Percentiles rank a stretch among this genome's conserved stretches.
Evolutionary conservation across 1,284 basidiomycete genomes (phyloP).

Genomic region (Marasmius oreades): DNA sequence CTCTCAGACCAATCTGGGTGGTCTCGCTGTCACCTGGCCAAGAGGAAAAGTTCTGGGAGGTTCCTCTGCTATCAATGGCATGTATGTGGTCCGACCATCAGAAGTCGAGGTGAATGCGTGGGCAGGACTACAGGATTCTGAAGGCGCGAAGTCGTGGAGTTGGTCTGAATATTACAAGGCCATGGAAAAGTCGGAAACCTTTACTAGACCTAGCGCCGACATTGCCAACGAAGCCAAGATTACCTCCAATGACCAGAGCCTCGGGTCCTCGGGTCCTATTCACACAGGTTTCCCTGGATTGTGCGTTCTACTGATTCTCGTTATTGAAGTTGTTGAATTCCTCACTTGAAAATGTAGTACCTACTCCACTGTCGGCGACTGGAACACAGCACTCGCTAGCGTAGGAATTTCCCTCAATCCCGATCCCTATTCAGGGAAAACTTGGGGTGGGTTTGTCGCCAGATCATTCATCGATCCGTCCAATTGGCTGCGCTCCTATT

Average conservation of each 20-base stretch:
- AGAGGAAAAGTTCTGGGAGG: slow-evolving; percentile 69
- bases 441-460: slow-evolving; percentile 53
- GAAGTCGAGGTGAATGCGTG: slow-evolving; percentile 45
- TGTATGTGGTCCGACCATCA: slow-evolving; percentile 52
- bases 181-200: slow-evolving; percentile 42
- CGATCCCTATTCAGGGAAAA: slow-evolving; percentile 47
- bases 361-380: slow-evolving; percentile 46
- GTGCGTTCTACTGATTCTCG: slow-evolving; percentile 41
- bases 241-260: slow-evolving; percentile 35
- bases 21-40: slow-evolving; percentile 47
- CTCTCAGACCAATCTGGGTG: slow-evolving; percentile 40
- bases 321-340: not conserved
- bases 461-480: slow-evolving; percentile 61
- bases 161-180: slow-evolving; percentile 43
- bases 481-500: slow-evolving; percentile 45
- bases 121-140: slow-evolving; percentile 31
- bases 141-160: slow-evolving; percentile 34
- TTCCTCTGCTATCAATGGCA: slow-evolving; percentile 65
- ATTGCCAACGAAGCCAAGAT: slow-evolving; percentile 36
- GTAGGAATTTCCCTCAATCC: slow-evolving; percentile 38
- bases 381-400: slow-evolving; percentile 44
- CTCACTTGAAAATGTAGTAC: slow-evolving; percentile 30
- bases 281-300: slow-evolving; percentile 48
- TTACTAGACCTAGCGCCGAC: slow-evolving; percentile 32
- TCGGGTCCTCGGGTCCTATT: slow-evolving; percentile 44